A percentile compares a stretch with the other conserved stretches of the same genome.
These are phyloP conservation scores for Gilbertella persicaria DNA, from an alignment of 371 early-diverging fungal genomes.

Conservation along the genomic window DNA sequence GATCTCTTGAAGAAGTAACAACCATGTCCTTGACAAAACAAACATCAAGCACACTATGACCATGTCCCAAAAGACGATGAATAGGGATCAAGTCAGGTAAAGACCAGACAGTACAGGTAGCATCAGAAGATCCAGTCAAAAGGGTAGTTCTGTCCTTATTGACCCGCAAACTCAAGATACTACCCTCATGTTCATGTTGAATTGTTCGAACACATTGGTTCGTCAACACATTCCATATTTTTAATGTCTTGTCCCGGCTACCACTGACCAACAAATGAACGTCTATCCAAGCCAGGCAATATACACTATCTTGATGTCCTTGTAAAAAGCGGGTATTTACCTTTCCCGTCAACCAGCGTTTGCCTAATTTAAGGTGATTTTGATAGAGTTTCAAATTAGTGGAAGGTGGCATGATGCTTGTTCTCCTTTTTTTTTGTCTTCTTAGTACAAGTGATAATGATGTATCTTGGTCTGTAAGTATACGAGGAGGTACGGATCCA, in stretches of 20 bases:
- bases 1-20: slow-evolving; percentile 84
- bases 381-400: slow-evolving; percentile 25
- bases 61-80: slow-evolving; percentile 67
- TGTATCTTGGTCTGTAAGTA: background rate
- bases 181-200: slow-evolving; percentile 68
- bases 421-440: background rate
- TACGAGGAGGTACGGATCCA: slow-evolving; percentile 9
- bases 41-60: slow-evolving; percentile 80
- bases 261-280: slow-evolving; percentile 85
- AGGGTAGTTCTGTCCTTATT: slow-evolving; percentile 75
- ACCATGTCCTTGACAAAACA: slow-evolving; percentile 70
- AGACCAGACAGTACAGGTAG: slow-evolving; percentile 88
- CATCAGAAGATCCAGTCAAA: slow-evolving; percentile 92
- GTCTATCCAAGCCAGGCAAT: slow-evolving; percentile 83
- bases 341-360: slow-evolving; percentile 42
- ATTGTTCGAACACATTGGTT: slow-evolving; percentile 62
- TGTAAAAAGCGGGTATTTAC: slow-evolving; percentile 45
- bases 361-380: slow-evolving; percentile 25
- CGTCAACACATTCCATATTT: slow-evolving; percentile 76
- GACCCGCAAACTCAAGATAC: slow-evolving; percentile 89
- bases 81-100: slow-evolving; percentile 44
- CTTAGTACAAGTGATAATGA: background rate
- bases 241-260: slow-evolving; percentile 88
- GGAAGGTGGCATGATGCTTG: background rate
- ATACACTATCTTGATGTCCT: slow-evolving; percentile 93